Base-by-base conservation (phyloP, 2,329 filamentous ascomycete genomes). In the Waltergamsia citrina region DNA sequence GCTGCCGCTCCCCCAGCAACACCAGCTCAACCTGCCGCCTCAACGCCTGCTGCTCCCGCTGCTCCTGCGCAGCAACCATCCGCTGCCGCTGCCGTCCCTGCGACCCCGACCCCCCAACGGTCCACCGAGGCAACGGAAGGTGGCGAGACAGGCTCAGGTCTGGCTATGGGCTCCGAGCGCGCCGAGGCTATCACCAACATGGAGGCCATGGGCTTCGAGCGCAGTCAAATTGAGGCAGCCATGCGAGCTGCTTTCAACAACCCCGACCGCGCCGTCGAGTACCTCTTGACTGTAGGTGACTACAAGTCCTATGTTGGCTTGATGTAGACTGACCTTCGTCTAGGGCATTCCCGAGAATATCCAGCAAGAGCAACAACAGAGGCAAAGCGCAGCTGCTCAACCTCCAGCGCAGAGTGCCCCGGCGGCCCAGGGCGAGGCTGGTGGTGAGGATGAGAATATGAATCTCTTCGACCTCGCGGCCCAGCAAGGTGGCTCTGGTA, bases 161-260 rank as follows among this genome's bases (percentile, higher is more conserved):
- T 96, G 53, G 78, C 87, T 15, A 81, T 94, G 65, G 92, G 92
- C 34, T 69, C 80, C 41, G 82, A 90, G 57, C 79, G 87, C 46
- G 76, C 84, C 42, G 78, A 80, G 46, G 87, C 86, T 24, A 81
- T 96, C 50, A 73, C 81, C 32, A 86, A 88, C 54, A 94, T 98
- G 87, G 88, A 94, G 63, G 82, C 81, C 44, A 98, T 98, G 92
- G 92, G 92, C 7, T 98, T 98, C 47, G 77, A 85, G 51, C 75
- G 88, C 51, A 67, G 77, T 34, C 83, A 94, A 53, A 94, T 95
- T 46, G 87, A 95, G 48, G 77, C 82, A 31, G 92, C 92, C 33
- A 92, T 98, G 81, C 84, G 90, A 51, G 92, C 92, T 42, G 92
- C 92, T 11, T 98, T 85, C 61, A 93, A 83, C 71, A 98, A 98